These are phyloP conservation scores for Crataegus laevigata DNA, from an alignment of 306 rosid genomes.

Conservation along the genomic window DNA sequence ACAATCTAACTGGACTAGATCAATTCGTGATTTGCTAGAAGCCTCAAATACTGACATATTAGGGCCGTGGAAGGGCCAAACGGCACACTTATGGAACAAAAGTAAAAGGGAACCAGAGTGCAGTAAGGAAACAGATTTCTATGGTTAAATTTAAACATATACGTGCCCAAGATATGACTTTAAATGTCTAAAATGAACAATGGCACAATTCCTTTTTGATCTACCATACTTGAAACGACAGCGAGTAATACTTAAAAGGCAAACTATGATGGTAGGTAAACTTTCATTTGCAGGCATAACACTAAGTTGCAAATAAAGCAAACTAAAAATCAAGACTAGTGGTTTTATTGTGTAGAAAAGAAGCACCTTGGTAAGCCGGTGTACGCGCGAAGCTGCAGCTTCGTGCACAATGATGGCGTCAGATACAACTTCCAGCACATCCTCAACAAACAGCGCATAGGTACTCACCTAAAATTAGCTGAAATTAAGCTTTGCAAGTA, in stretches of 20 bases:
- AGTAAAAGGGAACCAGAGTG: not conserved
- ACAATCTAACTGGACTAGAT: not conserved
- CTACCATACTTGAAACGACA: not conserved
- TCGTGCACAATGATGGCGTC: conserved; percentile 79
- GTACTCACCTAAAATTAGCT: conserved; percentile 63
- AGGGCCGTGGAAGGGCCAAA: not conserved
- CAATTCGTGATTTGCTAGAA: not conserved
- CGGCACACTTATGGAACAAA: not conserved
- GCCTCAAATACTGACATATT: not conserved
- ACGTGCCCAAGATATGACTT: not conserved
- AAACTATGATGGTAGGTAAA: not conserved
- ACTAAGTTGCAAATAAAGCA: not conserved
- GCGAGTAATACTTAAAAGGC: not conserved
- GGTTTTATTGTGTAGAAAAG: not conserved
- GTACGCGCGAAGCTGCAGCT: conserved; percentile 87
- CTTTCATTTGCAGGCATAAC: not conserved
- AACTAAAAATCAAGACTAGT: not conserved
- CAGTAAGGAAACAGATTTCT: not conserved
- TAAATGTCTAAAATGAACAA: not conserved
- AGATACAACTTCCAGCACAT: conserved; percentile 72
- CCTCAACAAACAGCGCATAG: conserved; percentile 82
- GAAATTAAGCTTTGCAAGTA: not conserved
- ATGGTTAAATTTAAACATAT: not conserved
- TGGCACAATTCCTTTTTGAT: not conserved
- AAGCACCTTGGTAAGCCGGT: conserved; percentile 82